Evolutionary conservation across 2,329 filamentous ascomycete species (phyloP), one percentile per base, ranked within the genome.

Genomic region (Xylariaceae sp.): DNA sequence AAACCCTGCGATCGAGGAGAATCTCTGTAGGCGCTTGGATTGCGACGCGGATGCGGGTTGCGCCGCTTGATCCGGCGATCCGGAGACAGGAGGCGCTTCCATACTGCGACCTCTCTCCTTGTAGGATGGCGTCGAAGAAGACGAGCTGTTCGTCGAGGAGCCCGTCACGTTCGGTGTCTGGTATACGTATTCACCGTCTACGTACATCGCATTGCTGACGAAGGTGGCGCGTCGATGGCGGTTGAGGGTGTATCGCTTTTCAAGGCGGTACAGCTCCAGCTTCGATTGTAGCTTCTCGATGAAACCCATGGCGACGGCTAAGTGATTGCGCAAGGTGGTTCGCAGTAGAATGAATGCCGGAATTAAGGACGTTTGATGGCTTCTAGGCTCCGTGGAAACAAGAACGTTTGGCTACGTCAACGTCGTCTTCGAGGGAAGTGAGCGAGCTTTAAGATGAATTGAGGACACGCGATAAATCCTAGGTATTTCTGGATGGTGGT

Each of bases 141-240:
- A 44, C 10, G 68, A 67, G 39, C 58, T 52, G 42, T 54, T 58
- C 52, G 78, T 74, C 4, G 81, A 84, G 15, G 82, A 84, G 58
- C 82, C 82, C 1, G 82, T 85, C 55, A 78, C 78, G 74, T 75
- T 81, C 64, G 84, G 83, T 0, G 81, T 84, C 71, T 86, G 81
- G 81, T 92, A 95, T 74, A 96, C 81, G 78, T 97, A 97, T 79
- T 97, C 93, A 76, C 92, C 94, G 73, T 97, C 90, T 65, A 97
- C 89, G 75, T 97, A 97, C 73, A 90, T 83, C 35, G 92, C 93
- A 70, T 90, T 92, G 71, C 89, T 92, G 71, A 89, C 86, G 74
- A 96, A 96, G 62, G 90, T 94, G 57, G 87, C 92, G 73, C 93
- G 90, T 68, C 93, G 90, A 69, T 86, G 77, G 70, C 93, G 91